Base-by-base conservation (phyloP, 2,329 filamentous ascomycete genomes). In the Lecanicillium sp. region DNA sequence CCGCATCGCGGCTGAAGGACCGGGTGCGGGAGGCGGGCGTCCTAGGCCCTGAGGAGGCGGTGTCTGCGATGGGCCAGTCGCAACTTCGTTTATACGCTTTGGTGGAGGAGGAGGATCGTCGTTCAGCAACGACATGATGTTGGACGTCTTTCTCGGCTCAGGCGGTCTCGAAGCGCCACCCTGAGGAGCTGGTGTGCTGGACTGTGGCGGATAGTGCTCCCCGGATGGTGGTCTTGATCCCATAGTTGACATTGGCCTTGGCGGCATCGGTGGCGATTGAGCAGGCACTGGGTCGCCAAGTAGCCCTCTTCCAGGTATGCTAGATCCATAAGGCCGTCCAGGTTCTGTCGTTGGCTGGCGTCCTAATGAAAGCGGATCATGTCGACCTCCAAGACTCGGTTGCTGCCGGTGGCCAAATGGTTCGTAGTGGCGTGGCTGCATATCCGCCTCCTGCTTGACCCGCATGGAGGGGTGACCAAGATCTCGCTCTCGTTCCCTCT, bases 111-210 rank as follows among this genome's bases (percentile, higher is more conserved):
- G 61, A 7, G 70, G 66, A 38, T 80, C 77, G 44, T 80, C 74
- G 47, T 79, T 79, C 3, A 82, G 62, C 43, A 82, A 55, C 1
- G 75, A 74, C 69, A 80, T 78, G 44, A 82, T 68, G 45, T 64
- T 80, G 12, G 75, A 79, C 7, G 70, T 78, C 59, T 80, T 80
- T n/a, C 71, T 66, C 33, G 60, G 59, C 46, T 74, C 71, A 3
- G 70, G 53, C 29, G 65, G 56, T 19, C 65, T 57, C 16, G 65
- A 53, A 19, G 61, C 8, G 62, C 62, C 3, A 61, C 59, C n/a
- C 52, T 51, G 37, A 60, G 63, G 14, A 54, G 45, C 46, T 31
- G 46, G 31, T 38, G 45, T 30, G 37, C 34, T 35, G 8, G 37
- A 27, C 29, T 55, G 55, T 12, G 57, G 49, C 32, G 52, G 52